Evolutionary conservation across 345 rosid genomes (phyloP).

Genomic region (Noccaea bulbosa): DNA sequence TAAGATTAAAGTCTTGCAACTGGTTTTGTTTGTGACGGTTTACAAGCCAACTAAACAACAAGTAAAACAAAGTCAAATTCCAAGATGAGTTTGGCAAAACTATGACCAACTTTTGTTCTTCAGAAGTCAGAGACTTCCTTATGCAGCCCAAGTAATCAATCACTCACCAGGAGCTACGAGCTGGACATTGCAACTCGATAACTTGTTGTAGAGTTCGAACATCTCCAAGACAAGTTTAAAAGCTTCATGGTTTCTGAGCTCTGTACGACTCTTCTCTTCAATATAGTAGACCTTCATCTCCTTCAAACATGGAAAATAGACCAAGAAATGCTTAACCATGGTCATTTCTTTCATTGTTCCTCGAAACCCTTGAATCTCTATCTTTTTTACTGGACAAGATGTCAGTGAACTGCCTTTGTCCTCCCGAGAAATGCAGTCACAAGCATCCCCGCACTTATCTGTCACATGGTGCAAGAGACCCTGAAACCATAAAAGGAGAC

Average conservation of each 20-base stretch:
- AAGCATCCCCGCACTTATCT: slow-evolving; percentile 17
- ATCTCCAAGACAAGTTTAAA: not conserved
- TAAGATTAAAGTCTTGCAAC: too few relatives aligned
- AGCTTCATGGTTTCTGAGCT: not conserved
- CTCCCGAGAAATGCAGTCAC: slow-evolving; percentile 15
- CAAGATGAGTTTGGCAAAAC: too few relatives aligned
- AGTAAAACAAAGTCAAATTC: too few relatives aligned
- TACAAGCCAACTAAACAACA: too few relatives aligned
- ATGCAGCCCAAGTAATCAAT: not conserved
- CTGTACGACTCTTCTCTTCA: not conserved
- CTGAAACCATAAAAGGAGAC: slow-evolving; percentile 1
- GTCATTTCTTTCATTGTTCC: not conserved
- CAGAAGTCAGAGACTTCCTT: not conserved
- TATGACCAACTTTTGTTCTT: too few relatives aligned
- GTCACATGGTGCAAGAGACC: slow-evolving; percentile 20
- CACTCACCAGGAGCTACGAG: not conserved
- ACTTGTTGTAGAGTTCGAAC: not conserved
- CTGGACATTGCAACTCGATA: not conserved
- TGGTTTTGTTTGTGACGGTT: too few relatives aligned
- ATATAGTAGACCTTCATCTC: not conserved
- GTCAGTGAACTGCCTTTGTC: slow-evolving; percentile 8
- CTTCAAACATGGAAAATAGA: slow-evolving; percentile 15
- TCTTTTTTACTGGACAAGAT: not conserved
- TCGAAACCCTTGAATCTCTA: slow-evolving; percentile 8
- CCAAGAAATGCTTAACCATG: slow-evolving; percentile 20